Conservation (phyloP, 306 rosid genomes). For the Rubus idaeus region DNA sequence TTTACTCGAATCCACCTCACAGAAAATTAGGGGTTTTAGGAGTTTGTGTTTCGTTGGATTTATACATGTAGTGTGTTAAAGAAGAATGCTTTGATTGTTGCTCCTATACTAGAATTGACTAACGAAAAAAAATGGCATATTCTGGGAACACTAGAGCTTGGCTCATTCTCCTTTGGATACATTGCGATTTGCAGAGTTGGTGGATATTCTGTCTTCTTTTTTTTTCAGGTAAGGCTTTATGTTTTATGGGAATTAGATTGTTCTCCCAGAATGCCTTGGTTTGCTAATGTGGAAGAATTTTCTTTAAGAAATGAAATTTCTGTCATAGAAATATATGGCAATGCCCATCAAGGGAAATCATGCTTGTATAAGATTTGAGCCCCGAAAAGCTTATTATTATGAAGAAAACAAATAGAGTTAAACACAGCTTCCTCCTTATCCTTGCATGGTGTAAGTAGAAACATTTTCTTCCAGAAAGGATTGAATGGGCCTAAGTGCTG, state of each 20-base stretch:
- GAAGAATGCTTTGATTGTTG: not conserved
- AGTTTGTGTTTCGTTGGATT: not conserved
- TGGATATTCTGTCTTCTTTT: not conserved
- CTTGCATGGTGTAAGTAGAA: not conserved
- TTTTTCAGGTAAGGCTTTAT: not conserved
- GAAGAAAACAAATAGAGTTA: not conserved
- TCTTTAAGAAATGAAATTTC: conserved; percentile 5
- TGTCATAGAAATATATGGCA: not conserved
- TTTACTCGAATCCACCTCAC: too few species aligned
- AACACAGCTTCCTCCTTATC: not conserved
- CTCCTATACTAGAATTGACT: not conserved
- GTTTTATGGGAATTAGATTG: not conserved
- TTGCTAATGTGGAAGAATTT: not conserved
- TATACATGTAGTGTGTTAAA: not conserved
- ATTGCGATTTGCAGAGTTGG: not conserved
- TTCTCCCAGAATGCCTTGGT: conserved; percentile 4
- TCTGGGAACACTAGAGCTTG: not conserved
- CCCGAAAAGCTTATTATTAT: not conserved
- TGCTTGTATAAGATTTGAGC: not conserved
- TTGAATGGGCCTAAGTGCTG: not conserved
- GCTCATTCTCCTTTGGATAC: not conserved
- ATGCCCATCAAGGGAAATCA: not conserved
- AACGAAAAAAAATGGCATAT: not conserved
- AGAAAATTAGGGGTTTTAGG: not conserved
- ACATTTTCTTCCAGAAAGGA: not conserved